Base-by-base conservation (phyloP, 805 yeast species). In the Candida berthetii region DNA sequence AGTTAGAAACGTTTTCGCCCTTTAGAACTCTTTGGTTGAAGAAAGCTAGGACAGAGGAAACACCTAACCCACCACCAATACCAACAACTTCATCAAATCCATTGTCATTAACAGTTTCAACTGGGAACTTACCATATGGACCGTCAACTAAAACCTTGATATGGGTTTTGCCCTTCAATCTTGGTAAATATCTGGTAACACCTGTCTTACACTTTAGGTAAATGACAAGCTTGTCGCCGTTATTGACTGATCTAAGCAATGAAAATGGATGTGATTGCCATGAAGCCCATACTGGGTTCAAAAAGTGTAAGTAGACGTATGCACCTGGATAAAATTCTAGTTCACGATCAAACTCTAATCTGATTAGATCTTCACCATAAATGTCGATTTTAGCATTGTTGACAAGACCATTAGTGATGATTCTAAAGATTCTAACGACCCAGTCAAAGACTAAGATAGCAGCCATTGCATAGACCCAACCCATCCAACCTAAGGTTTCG, bases 381-480 rank as follows among this genome's bases (percentile, higher is more conserved):
- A 38, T 3, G 38, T 47, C 37, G 4, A 49, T 52, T 35, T 63
- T 60, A 16, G 80, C 82, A 16, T 62, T 54, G n/a, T 76, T 72
- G 22, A 74, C 48, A 3, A 68, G 71, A 3, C 95, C 95, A 44
- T 81, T 78, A 15, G 61, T 49, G 6, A 69, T 37, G 2, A 85
- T 58, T 45, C 87, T 69, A 2, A 69, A 62, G 2, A 78, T 36
- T 44, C 95, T 68, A 13, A 71, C 50, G 0, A 74, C 46, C 40
- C 87, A 64, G 52, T 85, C 90, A 47, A 75, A 65, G 4, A 65
- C 71, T 93, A 93, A 85, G 5, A 85, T 63, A 0, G 78, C 79
- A 42, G 74, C 67, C 5, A 78, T 53, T 10, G 75, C 71, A 41
- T 72, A 75, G 20, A 68, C 50, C 54, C 65, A 73, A 45, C 66